Base-by-base conservation (phyloP, 2,329 filamentous ascomycete genomes). In the Colletotrichum gloeosporioides region DNA sequence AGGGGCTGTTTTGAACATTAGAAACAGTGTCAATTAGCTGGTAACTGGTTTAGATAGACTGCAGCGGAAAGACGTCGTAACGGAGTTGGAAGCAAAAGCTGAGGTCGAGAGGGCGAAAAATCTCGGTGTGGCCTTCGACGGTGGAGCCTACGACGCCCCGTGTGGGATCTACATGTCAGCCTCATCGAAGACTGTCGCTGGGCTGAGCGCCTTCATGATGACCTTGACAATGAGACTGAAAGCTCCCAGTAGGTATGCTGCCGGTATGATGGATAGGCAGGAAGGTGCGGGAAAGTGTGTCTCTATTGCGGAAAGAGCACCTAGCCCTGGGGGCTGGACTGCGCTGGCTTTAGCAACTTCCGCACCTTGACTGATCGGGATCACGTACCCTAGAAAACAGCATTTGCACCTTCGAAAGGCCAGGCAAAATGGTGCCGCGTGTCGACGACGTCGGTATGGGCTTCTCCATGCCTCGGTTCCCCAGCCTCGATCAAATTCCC, bases 11-110 rank as follows among this genome's bases (percentile, higher is more conserved):
- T 13, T 22, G n/a, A 53, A 25, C 10, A 53, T 53, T 22, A 53
- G n/a, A 3, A 22, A 53, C 13, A 13, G n/a, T 22, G 6, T 22
- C 12, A 3, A 53, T 53, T 22, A 13, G 22, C 44, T 13, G 12
- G 0, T 3, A n/a, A 0, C 13, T 53, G 10, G n/a, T 53, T n/a
- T 53, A 22, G 10, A 22, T 2, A 22, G 10, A 3, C 44, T 6
- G 22, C 44, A 53, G 10, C 10, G 6, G 0, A 53, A 25, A 53
- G 44, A 22, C 0, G 12, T 0, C 44, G 22, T 13, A 8, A 13
- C 9, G 16, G 44, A 53, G 18, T 25, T 25, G 1, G 4, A 8
- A 1, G 2, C 22, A 22, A 12, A 53, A 53, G 4, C 22, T 12
- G 44, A 22, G n/a, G 44, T 53, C n/a, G 44, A 22, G 44, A 53